Percentiles rank a stretch among this genome's conserved stretches.
Conservation (phyloP, 1,284 basidiomycete species). For the Ustilago crameri region DNA sequence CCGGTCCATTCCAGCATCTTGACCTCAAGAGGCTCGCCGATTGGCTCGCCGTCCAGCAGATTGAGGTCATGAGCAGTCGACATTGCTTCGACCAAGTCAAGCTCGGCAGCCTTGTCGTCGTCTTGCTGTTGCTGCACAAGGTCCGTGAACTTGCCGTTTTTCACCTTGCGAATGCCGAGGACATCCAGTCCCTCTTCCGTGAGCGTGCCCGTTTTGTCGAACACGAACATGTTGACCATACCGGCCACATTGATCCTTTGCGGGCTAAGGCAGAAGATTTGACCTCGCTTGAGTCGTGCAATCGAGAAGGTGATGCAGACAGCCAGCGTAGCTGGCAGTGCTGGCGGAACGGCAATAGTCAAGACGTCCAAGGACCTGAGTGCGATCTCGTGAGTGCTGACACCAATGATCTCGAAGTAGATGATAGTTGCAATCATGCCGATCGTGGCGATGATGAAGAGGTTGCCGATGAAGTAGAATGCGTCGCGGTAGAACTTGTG, state of each 20-base stretch:
- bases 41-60: conserved; percentile 84
- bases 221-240: conserved; percentile 97
- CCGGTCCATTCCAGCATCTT: conserved; percentile 90
- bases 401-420: conserved; percentile 88
- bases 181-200: conserved; percentile 99
- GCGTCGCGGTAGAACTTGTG: conserved; percentile 95
- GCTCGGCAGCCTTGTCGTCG: conserved; percentile 74
- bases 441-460: conserved; percentile 85
- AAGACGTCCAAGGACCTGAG: conserved; percentile 93
- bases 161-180: conserved; percentile 71
- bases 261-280: conserved; percentile 95
- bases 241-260: conserved; percentile 95
- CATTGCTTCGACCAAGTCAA: conserved; percentile 90
- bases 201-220: conserved; percentile 98
- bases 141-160: conserved; percentile 74
- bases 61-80: conserved; percentile 97
- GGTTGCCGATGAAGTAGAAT: conserved; percentile 92
- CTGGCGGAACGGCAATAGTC: conserved; percentile 97
- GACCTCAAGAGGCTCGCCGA: conserved; percentile 95
- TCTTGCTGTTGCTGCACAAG: conserved; percentile 3
- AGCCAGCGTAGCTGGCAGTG: conserved; percentile 93
- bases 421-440: conserved; percentile 80
- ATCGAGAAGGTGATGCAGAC: conserved; percentile 94
- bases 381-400: conserved; percentile 86
- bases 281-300: conserved; percentile 83